These are phyloP conservation scores for Mayamaea pseudoterrestris DNA, from an alignment of 108 stramenopile species.

Conservation along the genomic window DNA sequence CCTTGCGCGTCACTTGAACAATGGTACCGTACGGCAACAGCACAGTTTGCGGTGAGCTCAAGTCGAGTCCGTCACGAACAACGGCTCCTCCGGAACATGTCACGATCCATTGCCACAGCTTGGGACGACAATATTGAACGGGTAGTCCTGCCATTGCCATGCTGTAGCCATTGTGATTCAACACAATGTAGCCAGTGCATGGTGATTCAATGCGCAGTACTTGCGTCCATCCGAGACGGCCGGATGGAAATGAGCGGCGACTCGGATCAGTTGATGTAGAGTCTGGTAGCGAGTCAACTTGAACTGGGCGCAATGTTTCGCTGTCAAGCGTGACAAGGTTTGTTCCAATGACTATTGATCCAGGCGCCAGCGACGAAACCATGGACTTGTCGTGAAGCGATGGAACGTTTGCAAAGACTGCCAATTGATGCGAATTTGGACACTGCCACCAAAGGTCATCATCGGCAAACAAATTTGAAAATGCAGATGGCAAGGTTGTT, in stretches of 20 bases:
- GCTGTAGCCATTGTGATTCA: conserved; percentile 42
- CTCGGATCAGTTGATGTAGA: neutral
- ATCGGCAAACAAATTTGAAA: too few relatives aligned
- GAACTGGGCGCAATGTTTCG: conserved; percentile 14
- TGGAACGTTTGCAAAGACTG: neutral
- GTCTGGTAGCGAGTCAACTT: neutral
- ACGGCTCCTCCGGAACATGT: conserved; percentile 67
- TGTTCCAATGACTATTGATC: conserved; percentile 31
- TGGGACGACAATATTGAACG: conserved; percentile 17
- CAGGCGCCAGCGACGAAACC: conserved; percentile 27
- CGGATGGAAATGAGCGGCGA: neutral
- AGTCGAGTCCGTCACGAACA: conserved; percentile 66
- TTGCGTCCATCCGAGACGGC: neutral
- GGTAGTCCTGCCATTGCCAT: conserved; percentile 44
- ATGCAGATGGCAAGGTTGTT: too few relatives aligned
- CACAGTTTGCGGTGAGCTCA: conserved; percentile 35
- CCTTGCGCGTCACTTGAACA: conserved; percentile 41
- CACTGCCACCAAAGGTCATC: conserved; percentile 1
- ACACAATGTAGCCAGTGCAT: conserved; percentile 28
- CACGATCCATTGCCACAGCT: conserved; percentile 47
- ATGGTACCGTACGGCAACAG: conserved; percentile 62
- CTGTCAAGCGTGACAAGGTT: conserved; percentile 28
- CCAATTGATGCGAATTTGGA: conserved; percentile 1
- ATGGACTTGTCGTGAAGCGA: neutral
- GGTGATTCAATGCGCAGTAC: conserved; percentile 3